phyloP scores from a whole-genome alignment of 2,329 filamentous ascomycete species.

The Saccharata proteae region DNA sequence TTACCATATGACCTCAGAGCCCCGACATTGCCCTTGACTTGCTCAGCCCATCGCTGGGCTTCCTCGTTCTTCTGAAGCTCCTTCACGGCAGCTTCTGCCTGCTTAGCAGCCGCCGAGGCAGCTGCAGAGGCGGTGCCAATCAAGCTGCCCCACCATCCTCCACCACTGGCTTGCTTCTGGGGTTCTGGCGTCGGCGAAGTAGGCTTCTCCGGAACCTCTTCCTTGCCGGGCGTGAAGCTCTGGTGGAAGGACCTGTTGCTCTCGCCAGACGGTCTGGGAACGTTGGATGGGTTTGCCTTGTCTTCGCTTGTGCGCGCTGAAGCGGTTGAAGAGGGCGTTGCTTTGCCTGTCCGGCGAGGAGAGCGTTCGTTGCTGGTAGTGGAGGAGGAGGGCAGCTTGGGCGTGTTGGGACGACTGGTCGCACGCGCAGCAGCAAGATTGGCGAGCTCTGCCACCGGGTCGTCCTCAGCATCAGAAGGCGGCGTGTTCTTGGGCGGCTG shows the following conservation, averaged over 20 bases:
- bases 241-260: conserved; percentile 60
- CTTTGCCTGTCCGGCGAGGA: conserved; percentile 19
- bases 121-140: conserved; percentile 68
- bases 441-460: conserved; percentile 80
- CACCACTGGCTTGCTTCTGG: conserved; percentile 15
- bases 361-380: conserved; percentile 26
- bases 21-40: conserved; percentile 74
- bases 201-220: conserved; percentile 39
- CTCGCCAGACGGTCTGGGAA: conserved; percentile 62
- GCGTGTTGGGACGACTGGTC: conserved; percentile 66
- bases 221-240: conserved; percentile 56
- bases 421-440: conserved; percentile 53
- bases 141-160: conserved; percentile 71
- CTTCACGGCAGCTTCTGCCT: conserved; percentile 84
- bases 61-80: conserved; percentile 96
- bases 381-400: conserved; percentile 45
- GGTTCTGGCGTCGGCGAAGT: conserved; percentile 37
- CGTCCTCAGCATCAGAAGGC: conserved; percentile 39
- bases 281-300: conserved; percentile 26
- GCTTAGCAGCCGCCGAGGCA: conserved; percentile 74
- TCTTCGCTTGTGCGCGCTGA: conserved; percentile 47
- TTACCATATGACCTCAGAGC: conserved; percentile 64
- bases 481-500: conserved; percentile 33
- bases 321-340: conserved; percentile 26
- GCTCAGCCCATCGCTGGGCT: conserved; percentile 89